These are phyloP conservation scores for Vachellia collinsii DNA, from an alignment of 306 rosid species.

Conservation along the genomic window DNA sequence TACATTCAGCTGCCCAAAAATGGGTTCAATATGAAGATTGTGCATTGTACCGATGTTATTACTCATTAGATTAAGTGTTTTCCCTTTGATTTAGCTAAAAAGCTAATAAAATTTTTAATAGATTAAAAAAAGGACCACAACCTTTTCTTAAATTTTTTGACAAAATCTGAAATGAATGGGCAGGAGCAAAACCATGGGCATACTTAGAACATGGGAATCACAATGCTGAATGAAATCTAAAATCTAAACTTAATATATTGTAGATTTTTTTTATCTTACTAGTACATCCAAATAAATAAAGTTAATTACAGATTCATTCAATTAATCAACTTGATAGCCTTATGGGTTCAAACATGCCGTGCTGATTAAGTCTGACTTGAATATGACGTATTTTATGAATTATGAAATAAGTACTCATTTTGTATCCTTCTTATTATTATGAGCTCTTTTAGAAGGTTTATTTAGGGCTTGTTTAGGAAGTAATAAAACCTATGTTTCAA, in stretches of 20 bases:
- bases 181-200: background rate
- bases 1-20: too few relatives aligned
- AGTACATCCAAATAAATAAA: background rate
- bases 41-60: background rate
- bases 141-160: too few relatives aligned
- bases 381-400: too few relatives aligned
- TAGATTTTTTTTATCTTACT: background rate
- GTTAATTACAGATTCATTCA: background rate
- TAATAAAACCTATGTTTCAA: too few relatives aligned
- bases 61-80: background rate
- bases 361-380: too few relatives aligned
- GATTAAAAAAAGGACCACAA: background rate
- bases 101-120: background rate
- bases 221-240: background rate
- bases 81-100: background rate
- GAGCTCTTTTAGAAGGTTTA: too few relatives aligned
- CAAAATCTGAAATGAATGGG: background rate
- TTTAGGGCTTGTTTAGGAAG: too few relatives aligned
- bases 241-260: background rate
- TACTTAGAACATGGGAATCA: too few relatives aligned
- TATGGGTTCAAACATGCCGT: background rate
- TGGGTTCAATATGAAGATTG: background rate
- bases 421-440: too few relatives aligned
- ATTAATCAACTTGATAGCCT: background rate
- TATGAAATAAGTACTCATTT: too few relatives aligned